These are phyloP conservation scores for Chenopodium suecicum DNA, from an alignment of 148 eudicot genomes.

Conservation along the genomic window DNA sequence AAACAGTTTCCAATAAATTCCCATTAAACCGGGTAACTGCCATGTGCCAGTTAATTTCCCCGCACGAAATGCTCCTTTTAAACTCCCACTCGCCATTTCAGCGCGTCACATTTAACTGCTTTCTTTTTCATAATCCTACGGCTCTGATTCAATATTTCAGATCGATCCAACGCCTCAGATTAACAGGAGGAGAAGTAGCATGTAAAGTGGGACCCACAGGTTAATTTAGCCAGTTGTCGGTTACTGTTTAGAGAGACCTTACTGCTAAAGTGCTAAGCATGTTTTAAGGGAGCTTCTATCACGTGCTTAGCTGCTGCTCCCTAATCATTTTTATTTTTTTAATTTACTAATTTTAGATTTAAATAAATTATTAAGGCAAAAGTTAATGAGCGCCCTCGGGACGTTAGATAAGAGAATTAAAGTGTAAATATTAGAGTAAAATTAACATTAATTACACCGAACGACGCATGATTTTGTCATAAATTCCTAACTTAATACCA, in stretches of 20 bases:
- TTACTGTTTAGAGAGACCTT: background rate
- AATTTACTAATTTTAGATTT: no score
- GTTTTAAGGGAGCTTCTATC: constrained; percentile 9
- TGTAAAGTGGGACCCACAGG: background rate
- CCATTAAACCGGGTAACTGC: background rate
- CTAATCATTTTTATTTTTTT: background rate
- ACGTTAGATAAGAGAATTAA: no score
- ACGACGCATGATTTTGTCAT: no score
- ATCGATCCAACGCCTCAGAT: background rate
- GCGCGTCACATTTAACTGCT: background rate
- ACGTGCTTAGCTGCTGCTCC: constrained; percentile 16
- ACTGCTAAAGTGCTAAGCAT: constrained; percentile 4
- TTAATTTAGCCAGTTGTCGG: background rate
- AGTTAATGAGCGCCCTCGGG: no score
- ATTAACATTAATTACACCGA: no score
- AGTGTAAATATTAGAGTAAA: no score
- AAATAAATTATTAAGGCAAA: no score
- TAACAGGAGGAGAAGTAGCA: background rate
- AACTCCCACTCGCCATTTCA: background rate
- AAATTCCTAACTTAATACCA: no score
- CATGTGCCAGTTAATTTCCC: constrained; percentile 8
- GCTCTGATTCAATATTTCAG: background rate
- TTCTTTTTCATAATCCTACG: background rate
- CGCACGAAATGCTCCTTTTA: background rate
- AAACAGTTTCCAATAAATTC: background rate